Percentiles rank a stretch among this genome's conserved stretches.
Conservation (phyloP, 805 yeast genomes). For the Hanseniaspora singularis region DNA sequence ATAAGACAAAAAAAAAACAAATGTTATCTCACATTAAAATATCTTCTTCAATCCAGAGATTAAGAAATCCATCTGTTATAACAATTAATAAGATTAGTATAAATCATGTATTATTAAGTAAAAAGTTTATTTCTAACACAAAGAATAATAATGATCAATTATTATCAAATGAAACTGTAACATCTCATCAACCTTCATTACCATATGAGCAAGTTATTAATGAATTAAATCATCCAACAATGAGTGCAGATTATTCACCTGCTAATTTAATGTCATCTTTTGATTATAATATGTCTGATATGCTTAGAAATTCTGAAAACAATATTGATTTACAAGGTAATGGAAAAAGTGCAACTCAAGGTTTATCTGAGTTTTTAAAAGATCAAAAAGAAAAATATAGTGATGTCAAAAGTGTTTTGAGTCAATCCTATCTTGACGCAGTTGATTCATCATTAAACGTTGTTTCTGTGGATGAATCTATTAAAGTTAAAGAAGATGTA, state of each 20-base stretch:
- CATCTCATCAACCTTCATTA: background rate
- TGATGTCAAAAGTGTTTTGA: background rate
- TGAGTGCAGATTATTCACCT: background rate
- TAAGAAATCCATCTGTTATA: no score
- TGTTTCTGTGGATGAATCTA: background rate
- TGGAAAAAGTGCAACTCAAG: background rate
- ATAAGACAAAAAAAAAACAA: no score
- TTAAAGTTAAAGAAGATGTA: background rate
- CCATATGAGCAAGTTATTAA: background rate
- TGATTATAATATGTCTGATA: background rate
- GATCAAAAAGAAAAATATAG: background rate
- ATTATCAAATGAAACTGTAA: background rate
- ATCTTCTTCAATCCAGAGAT: no score
- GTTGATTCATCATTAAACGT: conserved; percentile 1
- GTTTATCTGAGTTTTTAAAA: background rate
- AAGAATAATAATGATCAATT: background rate
- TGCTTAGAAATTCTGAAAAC: background rate
- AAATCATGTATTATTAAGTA: no score
- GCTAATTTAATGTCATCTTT: background rate
- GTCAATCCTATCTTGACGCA: background rate
- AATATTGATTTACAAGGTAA: background rate
- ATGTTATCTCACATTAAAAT: no score
- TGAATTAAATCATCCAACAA: background rate
- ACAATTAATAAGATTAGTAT: background rate
- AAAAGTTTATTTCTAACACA: background rate